A percentile compares a stretch with the other conserved stretches of the same genome.
phyloP scores from a whole-genome alignment of 2,329 filamentous ascomycete genomes.

The Colletotrichum musicola region DNA sequence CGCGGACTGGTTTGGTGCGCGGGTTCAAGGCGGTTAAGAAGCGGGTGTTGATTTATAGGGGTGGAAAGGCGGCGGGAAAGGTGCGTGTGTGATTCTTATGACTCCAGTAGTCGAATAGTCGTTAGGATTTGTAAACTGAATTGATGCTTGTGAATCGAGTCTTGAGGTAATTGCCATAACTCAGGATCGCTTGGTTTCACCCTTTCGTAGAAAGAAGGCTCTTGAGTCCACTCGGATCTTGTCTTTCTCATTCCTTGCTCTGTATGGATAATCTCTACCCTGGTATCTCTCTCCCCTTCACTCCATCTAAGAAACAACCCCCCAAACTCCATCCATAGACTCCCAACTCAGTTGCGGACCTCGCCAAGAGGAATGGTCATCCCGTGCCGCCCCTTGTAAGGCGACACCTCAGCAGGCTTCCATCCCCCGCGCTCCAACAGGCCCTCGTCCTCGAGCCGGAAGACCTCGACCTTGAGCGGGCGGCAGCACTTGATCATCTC shows the following conservation, averaged over 20 bases:
- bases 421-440: slow-evolving; percentile 69
- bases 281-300: neutral
- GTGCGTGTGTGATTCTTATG: neutral
- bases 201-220: too few species aligned
- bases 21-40: slow-evolving; percentile 42
- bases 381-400: slow-evolving; percentile 76
- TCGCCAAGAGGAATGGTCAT: slow-evolving; percentile 54
- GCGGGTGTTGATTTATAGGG: neutral
- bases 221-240: too few species aligned
- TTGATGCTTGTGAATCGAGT: too few species aligned
- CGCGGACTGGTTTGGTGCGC: slow-evolving; percentile 53
- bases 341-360: slow-evolving; percentile 6
- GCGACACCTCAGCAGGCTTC: slow-evolving; percentile 70
- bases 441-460: slow-evolving; percentile 66
- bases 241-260: too few species aligned
- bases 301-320: neutral
- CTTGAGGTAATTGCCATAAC: too few species aligned
- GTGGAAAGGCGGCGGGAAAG: neutral
- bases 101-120: too few species aligned
- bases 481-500: slow-evolving; percentile 79
- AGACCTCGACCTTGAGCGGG: slow-evolving; percentile 81
- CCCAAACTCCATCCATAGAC: neutral
- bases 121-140: too few species aligned
- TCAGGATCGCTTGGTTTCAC: too few species aligned
- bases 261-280: too few species aligned